A percentile compares a stretch with the other conserved stretches of the same genome.
phyloP scores from a whole-genome alignment of 2,329 filamentous ascomycete species.

The Colletotrichum lini region DNA sequence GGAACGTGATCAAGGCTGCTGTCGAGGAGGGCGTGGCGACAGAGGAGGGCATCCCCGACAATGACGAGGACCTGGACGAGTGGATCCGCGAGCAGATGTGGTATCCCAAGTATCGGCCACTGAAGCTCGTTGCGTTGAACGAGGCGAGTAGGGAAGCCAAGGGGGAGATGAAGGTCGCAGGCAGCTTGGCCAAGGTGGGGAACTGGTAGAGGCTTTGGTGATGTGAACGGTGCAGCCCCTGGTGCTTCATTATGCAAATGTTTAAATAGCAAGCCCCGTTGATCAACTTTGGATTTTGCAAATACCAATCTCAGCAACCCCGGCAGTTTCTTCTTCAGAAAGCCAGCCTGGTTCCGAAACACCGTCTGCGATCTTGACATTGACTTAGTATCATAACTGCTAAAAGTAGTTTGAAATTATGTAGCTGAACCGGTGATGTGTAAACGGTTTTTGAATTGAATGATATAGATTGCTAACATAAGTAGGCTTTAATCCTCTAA shows the following conservation, averaged over 20 bases:
- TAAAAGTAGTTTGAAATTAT: too few species aligned
- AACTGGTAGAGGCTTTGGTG: slow-evolving; percentile 22
- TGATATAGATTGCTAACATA: too few species aligned
- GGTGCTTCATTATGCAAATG: neutral
- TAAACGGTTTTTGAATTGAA: too few species aligned
- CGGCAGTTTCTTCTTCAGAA: too few species aligned
- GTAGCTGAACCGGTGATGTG: too few species aligned
- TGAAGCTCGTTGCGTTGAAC: slow-evolving; percentile 69
- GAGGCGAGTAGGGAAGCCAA: slow-evolving; percentile 71
- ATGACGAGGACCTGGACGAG: slow-evolving; percentile 70
- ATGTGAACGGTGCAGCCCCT: neutral
- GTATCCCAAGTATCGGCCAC: slow-evolving; percentile 77
- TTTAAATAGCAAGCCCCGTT: neutral
- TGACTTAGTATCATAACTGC: too few species aligned
- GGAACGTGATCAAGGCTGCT: slow-evolving; percentile 80
- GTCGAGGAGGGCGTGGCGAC: slow-evolving; percentile 78
- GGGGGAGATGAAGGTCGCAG: slow-evolving; percentile 68
- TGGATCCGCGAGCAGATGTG: slow-evolving; percentile 89
- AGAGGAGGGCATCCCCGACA: slow-evolving; percentile 73
- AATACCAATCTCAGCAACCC: too few species aligned
- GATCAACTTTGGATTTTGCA: too few species aligned
- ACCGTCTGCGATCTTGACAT: too few species aligned
- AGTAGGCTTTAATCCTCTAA: too few species aligned
- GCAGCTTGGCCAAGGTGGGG: slow-evolving; percentile 50
- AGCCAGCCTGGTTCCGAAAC: too few species aligned